Conservation (phyloP, 1,284 basidiomycete genomes). For the Tilletia walkeri region DNA sequence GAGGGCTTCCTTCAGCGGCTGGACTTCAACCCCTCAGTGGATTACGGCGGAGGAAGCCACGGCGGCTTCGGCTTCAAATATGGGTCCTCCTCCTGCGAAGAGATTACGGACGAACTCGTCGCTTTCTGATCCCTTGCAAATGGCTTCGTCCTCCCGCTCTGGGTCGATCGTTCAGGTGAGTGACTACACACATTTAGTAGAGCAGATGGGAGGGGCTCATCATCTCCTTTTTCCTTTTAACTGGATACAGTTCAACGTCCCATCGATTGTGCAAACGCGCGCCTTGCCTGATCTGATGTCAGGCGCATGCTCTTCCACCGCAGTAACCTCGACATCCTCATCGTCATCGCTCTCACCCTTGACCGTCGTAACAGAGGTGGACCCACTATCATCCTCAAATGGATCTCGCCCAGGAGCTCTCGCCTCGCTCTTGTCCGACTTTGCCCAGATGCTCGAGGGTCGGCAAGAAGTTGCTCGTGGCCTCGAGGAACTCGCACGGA, state of each 20-base stretch:
- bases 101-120: neutral
- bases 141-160: too few species aligned
- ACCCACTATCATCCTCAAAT: too few species aligned
- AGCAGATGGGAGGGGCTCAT: too few species aligned
- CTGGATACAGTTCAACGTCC: neutral
- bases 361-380: neutral
- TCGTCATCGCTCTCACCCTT: neutral
- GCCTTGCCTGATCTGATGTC: neutral
- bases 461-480: slow-evolving; percentile 8
- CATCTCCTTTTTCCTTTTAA: too few species aligned
- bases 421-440: neutral
- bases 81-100: neutral
- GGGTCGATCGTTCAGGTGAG: too few species aligned
- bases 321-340: neutral
- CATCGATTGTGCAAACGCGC: neutral
- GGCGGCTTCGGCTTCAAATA: too few species aligned
- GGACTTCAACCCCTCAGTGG: too few species aligned
- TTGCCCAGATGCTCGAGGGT: slow-evolving; percentile 10
- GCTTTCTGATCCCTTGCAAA: neutral
- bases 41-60: too few species aligned
- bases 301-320: neutral
- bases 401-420: neutral
- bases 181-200: too few species aligned
- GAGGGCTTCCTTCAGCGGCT: neutral
- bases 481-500: slow-evolving; percentile 1